A percentile compares a stretch with the other conserved stretches of the same genome.
phyloP scores from a whole-genome alignment of 2,329 filamentous ascomycete species.

The Pseudogymnoascus sp. region DNA sequence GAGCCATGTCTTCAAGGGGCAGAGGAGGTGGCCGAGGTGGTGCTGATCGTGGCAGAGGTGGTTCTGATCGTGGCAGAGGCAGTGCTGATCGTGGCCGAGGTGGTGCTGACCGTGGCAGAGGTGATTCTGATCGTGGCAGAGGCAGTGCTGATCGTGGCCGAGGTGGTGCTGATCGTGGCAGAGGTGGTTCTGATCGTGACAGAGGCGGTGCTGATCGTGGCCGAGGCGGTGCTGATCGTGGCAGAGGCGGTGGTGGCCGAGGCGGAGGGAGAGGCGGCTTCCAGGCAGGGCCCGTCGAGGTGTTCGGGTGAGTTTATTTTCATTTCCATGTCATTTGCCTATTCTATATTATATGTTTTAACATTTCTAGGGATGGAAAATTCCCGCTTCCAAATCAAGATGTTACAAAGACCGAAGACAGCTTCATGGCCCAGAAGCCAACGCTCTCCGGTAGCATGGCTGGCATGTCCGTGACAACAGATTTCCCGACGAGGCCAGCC shows the following conservation, averaged over 20 bases:
- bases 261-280: conserved; percentile 4
- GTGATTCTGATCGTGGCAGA: neutral
- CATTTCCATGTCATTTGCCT: neutral
- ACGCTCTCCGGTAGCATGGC: conserved; percentile 2
- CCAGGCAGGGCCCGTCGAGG: neutral
- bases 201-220: neutral
- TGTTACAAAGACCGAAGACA: conserved; percentile 8
- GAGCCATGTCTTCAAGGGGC: neutral
- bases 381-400: conserved; percentile 11
- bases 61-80: neutral
- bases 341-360: neutral
- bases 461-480: conserved; percentile 8
- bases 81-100: neutral
- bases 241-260: neutral
- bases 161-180: neutral
- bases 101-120: neutral
- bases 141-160: neutral
- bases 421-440: conserved; percentile 10
- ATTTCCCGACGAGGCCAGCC: conserved; percentile 14
- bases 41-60: conserved; percentile 8
- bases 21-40: conserved; percentile 8
- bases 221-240: neutral
- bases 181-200: neutral
- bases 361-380: neutral
- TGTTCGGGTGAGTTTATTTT: conserved; percentile 13